Evolutionary conservation across 805 yeast genomes (phyloP), one percentile per base, ranked within the genome.

Genomic region (Wickerhamiella spandovensis): DNA sequence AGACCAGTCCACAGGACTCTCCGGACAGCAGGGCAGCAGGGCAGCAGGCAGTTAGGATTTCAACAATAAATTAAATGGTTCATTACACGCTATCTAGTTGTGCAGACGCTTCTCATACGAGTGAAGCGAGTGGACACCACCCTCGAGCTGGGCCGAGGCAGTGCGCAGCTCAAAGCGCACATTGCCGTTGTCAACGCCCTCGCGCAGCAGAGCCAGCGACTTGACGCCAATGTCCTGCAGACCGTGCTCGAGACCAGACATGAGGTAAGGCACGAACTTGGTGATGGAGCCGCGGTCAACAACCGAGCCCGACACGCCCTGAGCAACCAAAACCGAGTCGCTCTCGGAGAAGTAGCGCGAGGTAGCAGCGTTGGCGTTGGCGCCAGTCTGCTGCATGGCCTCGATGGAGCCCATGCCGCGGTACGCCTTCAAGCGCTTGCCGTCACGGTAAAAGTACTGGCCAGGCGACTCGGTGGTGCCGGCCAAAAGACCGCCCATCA

Each of bases 361-460:
- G 56, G 98, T 87, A 46, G 98, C 90, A 50, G 98, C 98, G 66
- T 92, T 92, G 63, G 95, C 96, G 67, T 79, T 79, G 63, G 74
- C 76, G 59, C 81, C 80, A 56, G 97, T 86, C 68, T 77, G 72
- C 77, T 89, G 90, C 97, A 90, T 90, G 59, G 98, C 98, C 69
- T 90, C 98, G 62, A 92, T 82, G 42, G 97, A 90, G 62, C 98
- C 98, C 98, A 92, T 92, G 74, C 98, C 98, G 74, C 98, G 83
- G 79, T 92, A 92, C 54, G 87, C 72, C 79, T 92, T 92, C 70
- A 92, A 80, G 73, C 98, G 84, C 77, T 92, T 82, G 67, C 98
- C 98, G 66, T 92, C 98, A 67, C 95, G 81, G 83, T 82, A 92
- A 74, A 85, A 92, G 76, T 89, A 92, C 64, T 85, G 89, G 72